These are phyloP conservation scores for Calonectria pauciramosa DNA, from an alignment of 2,329 filamentous ascomycete genomes.

Conservation along the genomic window DNA sequence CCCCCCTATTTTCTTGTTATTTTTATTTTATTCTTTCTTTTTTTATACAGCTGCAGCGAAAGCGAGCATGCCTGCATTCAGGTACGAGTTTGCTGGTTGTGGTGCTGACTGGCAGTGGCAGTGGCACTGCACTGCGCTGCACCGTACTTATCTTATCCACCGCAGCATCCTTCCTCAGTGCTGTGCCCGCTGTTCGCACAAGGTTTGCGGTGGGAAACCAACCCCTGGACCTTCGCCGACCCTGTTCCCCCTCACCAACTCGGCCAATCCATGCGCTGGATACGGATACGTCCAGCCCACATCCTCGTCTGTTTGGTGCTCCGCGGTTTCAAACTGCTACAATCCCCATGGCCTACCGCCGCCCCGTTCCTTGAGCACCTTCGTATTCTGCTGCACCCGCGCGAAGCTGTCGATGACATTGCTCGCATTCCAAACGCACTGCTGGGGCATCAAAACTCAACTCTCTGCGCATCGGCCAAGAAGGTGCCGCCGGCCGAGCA, in stretches of 20 bases:
- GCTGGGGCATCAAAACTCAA: neutral
- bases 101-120: neutral
- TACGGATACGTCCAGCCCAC: conserved; percentile 6
- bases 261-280: conserved; percentile 1
- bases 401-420: neutral
- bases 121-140: neutral
- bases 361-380: conserved; percentile 3
- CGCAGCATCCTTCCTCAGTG: neutral
- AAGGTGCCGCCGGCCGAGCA: neutral
- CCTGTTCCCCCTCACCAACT: neutral
- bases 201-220: neutral
- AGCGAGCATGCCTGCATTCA: neutral
- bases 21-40: neutral
- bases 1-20: neutral
- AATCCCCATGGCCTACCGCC: neutral
- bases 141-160: neutral
- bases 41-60: neutral
- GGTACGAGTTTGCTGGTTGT: neutral
- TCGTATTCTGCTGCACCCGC: neutral
- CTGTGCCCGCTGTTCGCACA: neutral
- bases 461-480: neutral
- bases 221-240: neutral
- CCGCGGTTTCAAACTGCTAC: conserved; percentile 1
- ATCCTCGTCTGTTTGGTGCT: neutral
- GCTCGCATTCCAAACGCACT: neutral